Percentiles rank a stretch among this genome's conserved stretches.
These are phyloP conservation scores for Fusarium clavum DNA, from an alignment of 2,329 filamentous ascomycete genomes.

Conservation along the genomic window DNA sequence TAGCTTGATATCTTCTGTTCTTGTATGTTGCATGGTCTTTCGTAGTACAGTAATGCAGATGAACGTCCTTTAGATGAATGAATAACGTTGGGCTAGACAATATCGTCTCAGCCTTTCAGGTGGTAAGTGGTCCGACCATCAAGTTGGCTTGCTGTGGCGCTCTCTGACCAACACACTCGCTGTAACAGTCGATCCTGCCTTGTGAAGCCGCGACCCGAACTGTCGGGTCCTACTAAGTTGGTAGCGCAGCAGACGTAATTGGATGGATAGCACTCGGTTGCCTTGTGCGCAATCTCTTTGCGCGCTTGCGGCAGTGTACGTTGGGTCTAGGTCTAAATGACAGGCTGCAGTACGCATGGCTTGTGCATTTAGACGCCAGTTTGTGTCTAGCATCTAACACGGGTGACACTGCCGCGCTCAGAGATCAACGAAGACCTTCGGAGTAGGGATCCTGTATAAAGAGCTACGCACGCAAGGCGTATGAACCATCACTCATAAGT, in stretches of 20 bases:
- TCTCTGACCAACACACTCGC: slow-evolving; percentile 32
- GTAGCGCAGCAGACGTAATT: slow-evolving; percentile 32
- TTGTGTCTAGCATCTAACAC: neutral
- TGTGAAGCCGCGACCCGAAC: slow-evolving; percentile 40
- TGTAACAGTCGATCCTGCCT: slow-evolving; percentile 42
- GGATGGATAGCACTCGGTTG: slow-evolving; percentile 26
- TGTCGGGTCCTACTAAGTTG: slow-evolving; percentile 38
- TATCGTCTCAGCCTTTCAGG: slow-evolving; percentile 1
- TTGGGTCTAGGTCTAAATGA: neutral
- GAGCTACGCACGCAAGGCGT: neutral
- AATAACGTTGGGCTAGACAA: neutral
- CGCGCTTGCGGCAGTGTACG: slow-evolving; percentile 15
- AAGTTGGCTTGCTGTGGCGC: slow-evolving; percentile 39
- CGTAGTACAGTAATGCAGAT: neutral
- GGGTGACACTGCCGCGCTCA: slow-evolving; percentile 3
- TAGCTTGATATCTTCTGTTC: neutral
- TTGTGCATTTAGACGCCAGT: slow-evolving; percentile 18
- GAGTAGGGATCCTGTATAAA: neutral
- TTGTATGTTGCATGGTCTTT: neutral
- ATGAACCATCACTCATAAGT: neutral
- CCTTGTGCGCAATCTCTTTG: slow-evolving; percentile 26
- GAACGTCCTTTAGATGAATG: neutral
- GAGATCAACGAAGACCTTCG: neutral
- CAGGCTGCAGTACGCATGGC: slow-evolving; percentile 18
- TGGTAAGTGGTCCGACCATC: slow-evolving; percentile 20